These are phyloP conservation scores for Candida koratica DNA, from an alignment of 805 yeast genomes.

Conservation along the genomic window DNA sequence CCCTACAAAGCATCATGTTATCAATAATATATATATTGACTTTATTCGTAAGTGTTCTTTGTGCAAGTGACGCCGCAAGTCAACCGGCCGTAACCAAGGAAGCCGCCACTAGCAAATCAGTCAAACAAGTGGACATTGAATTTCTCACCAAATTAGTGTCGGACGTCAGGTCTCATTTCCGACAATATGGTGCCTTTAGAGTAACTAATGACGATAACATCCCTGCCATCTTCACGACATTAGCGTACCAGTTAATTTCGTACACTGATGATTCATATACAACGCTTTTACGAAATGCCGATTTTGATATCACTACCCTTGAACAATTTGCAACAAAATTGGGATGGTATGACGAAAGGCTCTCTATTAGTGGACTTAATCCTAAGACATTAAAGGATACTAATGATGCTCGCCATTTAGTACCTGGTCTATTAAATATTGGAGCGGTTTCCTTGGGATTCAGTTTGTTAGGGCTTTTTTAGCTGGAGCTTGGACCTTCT, in stretches of 20 bases:
- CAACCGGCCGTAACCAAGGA: no score
- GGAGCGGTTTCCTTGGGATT: neutral
- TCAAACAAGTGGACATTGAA: constrained; percentile 17
- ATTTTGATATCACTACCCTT: constrained; percentile 22
- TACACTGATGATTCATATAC: constrained; percentile 38
- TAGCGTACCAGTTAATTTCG: constrained; percentile 27
- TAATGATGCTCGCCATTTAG: neutral
- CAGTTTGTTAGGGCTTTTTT: constrained; percentile 1
- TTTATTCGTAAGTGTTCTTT: no score
- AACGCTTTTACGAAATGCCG: constrained; percentile 28
- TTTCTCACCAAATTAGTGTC: constrained; percentile 36
- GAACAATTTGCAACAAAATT: constrained; percentile 32
- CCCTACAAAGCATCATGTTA: no score
- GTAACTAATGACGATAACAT: constrained; percentile 23
- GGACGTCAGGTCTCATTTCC: constrained; percentile 26
- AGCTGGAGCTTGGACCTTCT: neutral
- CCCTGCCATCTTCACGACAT: constrained; percentile 25
- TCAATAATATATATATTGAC: no score
- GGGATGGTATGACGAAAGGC: constrained; percentile 32
- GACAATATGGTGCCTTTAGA: constrained; percentile 25
- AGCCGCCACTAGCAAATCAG: constrained; percentile 2
- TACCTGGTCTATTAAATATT: neutral
- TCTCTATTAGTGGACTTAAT: constrained; percentile 11
- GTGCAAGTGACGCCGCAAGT: no score
- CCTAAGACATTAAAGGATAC: neutral